Evolutionary conservation across 495 filamentous ascomycete species (phyloP).

Genomic region (Xylaria nigripes): DNA sequence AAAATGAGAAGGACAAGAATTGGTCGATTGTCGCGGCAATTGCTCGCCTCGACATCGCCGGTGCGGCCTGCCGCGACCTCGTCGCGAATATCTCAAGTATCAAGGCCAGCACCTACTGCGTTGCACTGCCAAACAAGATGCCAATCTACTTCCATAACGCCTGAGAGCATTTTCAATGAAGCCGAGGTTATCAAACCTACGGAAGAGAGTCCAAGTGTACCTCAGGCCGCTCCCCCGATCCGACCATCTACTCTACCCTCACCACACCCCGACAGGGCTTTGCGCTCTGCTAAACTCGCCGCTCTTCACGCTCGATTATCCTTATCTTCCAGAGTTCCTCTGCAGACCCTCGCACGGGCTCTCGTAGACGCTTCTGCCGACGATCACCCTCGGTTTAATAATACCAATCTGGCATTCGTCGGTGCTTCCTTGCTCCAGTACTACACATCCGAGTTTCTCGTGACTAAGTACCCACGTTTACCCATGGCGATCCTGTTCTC

Average conservation of each 20-base stretch:
- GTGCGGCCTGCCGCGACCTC: slow-evolving; percentile 12
- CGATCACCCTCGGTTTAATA: slow-evolving; percentile 65
- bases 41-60: slow-evolving; percentile 39
- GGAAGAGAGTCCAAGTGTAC: not conserved
- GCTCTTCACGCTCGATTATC: slow-evolving; percentile 87
- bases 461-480: slow-evolving; percentile 81
- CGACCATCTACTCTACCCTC: slow-evolving; percentile 41
- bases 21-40: slow-evolving; percentile 63
- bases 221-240: not conserved
- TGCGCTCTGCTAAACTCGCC: slow-evolving; percentile 77
- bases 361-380: slow-evolving; percentile 83
- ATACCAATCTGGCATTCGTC: slow-evolving; percentile 69
- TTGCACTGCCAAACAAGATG: slow-evolving; percentile 20
- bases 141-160: slow-evolving; percentile 21
- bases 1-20: slow-evolving; percentile 52
- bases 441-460: slow-evolving; percentile 77
- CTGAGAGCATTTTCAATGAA: slow-evolving; percentile 18
- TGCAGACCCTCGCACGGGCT: slow-evolving; percentile 76
- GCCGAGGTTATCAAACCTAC: slow-evolving; percentile 1
- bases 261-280: slow-evolving; percentile 59
- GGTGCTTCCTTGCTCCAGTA: slow-evolving; percentile 76
- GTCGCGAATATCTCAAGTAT: slow-evolving; percentile 21
- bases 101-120: slow-evolving; percentile 20
- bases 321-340: slow-evolving; percentile 70
- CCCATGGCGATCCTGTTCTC: slow-evolving; percentile 74